phyloP scores from a whole-genome alignment of 768 basidiomycete genomes.

The Boletus sensibilis region DNA sequence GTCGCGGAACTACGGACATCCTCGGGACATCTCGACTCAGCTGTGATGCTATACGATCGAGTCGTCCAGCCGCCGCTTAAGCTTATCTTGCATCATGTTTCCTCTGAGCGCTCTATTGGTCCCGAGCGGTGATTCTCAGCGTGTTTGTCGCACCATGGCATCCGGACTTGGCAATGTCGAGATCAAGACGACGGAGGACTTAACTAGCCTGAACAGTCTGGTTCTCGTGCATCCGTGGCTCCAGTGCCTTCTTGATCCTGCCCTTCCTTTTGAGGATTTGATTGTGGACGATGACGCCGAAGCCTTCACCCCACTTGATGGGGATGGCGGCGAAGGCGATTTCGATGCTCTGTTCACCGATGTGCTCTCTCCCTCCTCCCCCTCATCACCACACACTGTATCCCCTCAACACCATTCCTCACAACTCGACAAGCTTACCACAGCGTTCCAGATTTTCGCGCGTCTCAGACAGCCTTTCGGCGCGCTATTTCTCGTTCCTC shows the following conservation, averaged over 20 bases:
- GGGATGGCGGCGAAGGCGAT: too few species aligned
- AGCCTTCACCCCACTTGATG: neutral
- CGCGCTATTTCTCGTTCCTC: conserved; percentile 1
- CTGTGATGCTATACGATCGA: too few species aligned
- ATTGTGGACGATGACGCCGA: neutral
- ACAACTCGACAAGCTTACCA: neutral
- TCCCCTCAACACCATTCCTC: neutral
- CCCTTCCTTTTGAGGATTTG: neutral
- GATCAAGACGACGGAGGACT: neutral
- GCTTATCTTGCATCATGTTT: too few species aligned
- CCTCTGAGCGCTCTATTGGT: neutral
- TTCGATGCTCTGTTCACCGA: neutral
- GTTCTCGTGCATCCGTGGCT: neutral
- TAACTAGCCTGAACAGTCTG: neutral
- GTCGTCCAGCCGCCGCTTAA: too few species aligned
- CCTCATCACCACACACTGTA: neutral
- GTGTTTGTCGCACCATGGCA: neutral
- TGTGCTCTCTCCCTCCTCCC: neutral
- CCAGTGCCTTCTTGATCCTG: neutral
- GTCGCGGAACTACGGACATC: too few species aligned
- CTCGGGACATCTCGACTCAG: too few species aligned
- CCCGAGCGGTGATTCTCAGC: neutral
- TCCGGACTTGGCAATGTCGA: neutral
- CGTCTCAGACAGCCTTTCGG: conserved; percentile 6
- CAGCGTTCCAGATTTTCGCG: neutral